phyloP scores from a whole-genome alignment of 371 early-diverging fungal genomes.

The Chytridium lagenaria region DNA sequence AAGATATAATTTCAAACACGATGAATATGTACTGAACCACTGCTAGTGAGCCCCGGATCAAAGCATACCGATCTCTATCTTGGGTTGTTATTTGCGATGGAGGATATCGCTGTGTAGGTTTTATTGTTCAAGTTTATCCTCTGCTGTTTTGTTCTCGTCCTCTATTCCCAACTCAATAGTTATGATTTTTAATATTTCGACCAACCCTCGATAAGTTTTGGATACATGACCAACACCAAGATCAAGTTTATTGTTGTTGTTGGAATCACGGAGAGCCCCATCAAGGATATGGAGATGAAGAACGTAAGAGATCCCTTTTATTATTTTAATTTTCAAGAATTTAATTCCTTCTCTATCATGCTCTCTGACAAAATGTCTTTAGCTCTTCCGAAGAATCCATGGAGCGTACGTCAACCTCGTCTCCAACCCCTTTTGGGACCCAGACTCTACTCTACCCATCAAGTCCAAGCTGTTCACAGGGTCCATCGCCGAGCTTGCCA shows the following conservation, averaged over 20 bases:
- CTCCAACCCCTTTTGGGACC: conserved; percentile 79
- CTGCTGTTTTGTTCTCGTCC: background rate
- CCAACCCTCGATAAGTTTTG: conserved; percentile 60
- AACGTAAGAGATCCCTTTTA: conserved; percentile 60
- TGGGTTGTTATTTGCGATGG: conserved; percentile 84
- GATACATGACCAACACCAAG: conserved; percentile 86
- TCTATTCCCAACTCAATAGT: background rate
- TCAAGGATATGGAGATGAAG: conserved; percentile 82
- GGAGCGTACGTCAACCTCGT: conserved; percentile 76
- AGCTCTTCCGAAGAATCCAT: conserved; percentile 84
- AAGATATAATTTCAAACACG: conserved; percentile 7
- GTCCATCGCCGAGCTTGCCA: background rate
- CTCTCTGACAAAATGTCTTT: conserved; percentile 2
- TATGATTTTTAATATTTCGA: background rate
- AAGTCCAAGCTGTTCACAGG: conserved; percentile 19
- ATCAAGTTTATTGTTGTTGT: conserved; percentile 80
- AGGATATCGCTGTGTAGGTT: conserved; percentile 81
- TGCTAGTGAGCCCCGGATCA: conserved; percentile 60
- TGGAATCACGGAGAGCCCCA: conserved; percentile 73
- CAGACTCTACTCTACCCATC: conserved; percentile 29
- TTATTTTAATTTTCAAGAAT: no score
- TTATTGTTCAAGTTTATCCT: background rate
- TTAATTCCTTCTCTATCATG: conserved; percentile 5
- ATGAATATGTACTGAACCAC: background rate
- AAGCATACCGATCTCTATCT: conserved; percentile 79